Percentiles rank a stretch among this genome's conserved stretches.
phyloP scores from a whole-genome alignment of 2,329 filamentous ascomycete genomes.

The Byssochlamys sp. region DNA sequence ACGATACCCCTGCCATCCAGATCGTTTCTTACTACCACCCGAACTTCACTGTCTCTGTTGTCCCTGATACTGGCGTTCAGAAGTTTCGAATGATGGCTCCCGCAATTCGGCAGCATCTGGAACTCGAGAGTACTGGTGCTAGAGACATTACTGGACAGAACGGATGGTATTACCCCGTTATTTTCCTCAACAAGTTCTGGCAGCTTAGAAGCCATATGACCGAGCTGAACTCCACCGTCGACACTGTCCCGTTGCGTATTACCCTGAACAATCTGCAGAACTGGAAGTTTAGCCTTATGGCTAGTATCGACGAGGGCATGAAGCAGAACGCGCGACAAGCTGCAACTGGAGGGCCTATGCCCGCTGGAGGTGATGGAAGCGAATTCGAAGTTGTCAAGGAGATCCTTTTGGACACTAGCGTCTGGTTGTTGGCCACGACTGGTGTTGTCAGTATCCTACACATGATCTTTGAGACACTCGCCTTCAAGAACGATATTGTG shows the following conservation, averaged over 20 bases:
- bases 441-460: constrained; percentile 77
- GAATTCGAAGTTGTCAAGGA: constrained; percentile 98
- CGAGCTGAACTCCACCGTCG: constrained; percentile 80
- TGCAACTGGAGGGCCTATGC: constrained; percentile 60
- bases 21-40: constrained; percentile 87
- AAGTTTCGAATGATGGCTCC: constrained; percentile 59
- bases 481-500: constrained; percentile 91
- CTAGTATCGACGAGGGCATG: constrained; percentile 75
- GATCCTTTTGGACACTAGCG: constrained; percentile 85
- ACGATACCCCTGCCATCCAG: constrained; percentile 52
- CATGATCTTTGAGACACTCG: constrained; percentile 88
- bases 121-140: constrained; percentile 68
- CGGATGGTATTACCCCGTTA: constrained; percentile 83
- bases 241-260: constrained; percentile 69
- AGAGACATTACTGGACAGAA: constrained; percentile 78
- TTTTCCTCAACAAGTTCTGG: constrained; percentile 96
- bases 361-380: constrained; percentile 74
- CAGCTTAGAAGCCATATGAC: constrained; percentile 87
- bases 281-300: constrained; percentile 84
- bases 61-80: constrained; percentile 67
- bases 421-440: constrained; percentile 77
- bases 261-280: constrained; percentile 69
- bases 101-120: constrained; percentile 66
- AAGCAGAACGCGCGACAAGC: constrained; percentile 73
- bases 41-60: constrained; percentile 80